Base-by-base conservation (phyloP, 176 grass and related monocot species). In the Raddia guianensis region DNA sequence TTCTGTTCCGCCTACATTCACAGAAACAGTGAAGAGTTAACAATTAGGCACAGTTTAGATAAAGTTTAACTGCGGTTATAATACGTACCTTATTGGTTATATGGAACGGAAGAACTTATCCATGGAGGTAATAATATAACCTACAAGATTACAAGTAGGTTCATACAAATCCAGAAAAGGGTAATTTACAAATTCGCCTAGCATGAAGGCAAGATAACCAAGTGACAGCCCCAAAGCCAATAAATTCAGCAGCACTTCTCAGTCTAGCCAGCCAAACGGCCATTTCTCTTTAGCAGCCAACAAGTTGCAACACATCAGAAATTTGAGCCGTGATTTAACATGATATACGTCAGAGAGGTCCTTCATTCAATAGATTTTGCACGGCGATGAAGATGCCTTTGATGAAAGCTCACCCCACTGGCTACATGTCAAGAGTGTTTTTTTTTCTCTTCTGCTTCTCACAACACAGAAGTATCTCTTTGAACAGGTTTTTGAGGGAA, bases 401-500 rank as follows among this genome's bases (percentile, higher is more conserved):
- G 49, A 21, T 82, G 66, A 76, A 76, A 89, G 83, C 33, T 75
- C 70, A 15, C 54, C 72, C 42, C 72, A 66, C 7, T 52, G 49
- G 6, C 19, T 49, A 57, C 58, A 40, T 51, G 44, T 12, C 6
- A 59, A 74, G 52, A 61, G 7, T 44, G 40, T 21, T 46, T 51
- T 32, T 75, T 61, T 4, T 10, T 58, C 47, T 43, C 51, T 69
- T 21, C 52, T 21, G 20, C 20, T 59, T 68, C 67, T 82, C 83
- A 90, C 34, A 60, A 74, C 47, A 90, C 59, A 90, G 67, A 86
- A 5, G 51, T 60, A 75, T 92, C 82, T 61, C 73, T 88, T 70
- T 91, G 57, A 62, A 50, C 78, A 72, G 86, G 81, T 45, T 89
- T 87, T 19, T 88, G 82, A 18, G 96, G 96, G 70, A 92, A 99